phyloP scores from a whole-genome alignment of 495 filamentous ascomycete genomes.

The Xylaria grammica region DNA sequence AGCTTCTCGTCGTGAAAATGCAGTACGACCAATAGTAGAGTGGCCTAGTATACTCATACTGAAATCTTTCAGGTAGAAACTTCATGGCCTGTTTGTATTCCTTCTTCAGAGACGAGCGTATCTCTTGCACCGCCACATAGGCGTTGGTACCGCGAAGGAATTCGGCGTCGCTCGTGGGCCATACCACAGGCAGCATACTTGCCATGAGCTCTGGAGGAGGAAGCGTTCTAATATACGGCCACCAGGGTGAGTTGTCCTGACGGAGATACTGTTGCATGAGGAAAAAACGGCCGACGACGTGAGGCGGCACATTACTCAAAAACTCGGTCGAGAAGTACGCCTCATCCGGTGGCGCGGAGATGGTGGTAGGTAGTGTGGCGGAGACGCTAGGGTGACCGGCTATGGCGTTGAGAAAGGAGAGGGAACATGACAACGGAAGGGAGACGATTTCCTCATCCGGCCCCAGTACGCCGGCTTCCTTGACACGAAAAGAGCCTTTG shows the following conservation, averaged over 20 bases:
- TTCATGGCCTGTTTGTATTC: conserved; percentile 52
- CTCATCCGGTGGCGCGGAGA: not conserved
- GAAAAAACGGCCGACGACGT: conserved; percentile 55
- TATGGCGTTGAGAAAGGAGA: conserved; percentile 54
- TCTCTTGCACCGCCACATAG: conserved; percentile 49
- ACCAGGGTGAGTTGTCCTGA: conserved; percentile 54
- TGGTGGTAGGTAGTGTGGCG: conserved; percentile 15
- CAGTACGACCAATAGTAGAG: conserved; percentile 62
- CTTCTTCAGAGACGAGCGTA: conserved; percentile 43
- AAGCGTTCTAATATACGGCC: conserved; percentile 54
- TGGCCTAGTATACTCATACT: conserved; percentile 44
- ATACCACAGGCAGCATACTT: conserved; percentile 47
- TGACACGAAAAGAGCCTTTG: conserved; percentile 50
- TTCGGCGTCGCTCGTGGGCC: conserved; percentile 50
- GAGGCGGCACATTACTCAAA: conserved; percentile 42
- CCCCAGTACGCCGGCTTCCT: conserved; percentile 22
- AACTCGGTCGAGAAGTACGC: conserved; percentile 44
- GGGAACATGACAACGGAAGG: conserved; percentile 44
- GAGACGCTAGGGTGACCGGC: conserved; percentile 34
- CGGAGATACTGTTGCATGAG: conserved; percentile 54
- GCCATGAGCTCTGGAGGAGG: conserved; percentile 52
- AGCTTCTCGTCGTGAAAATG: conserved; percentile 61
- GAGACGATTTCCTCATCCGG: conserved; percentile 42
- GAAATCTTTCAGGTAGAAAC: conserved; percentile 40
- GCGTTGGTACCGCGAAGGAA: conserved; percentile 58